Evolutionary conservation across 2,329 filamentous ascomycete species (phyloP), one percentile per base, ranked within the genome.

Genomic region (Colletotrichum tropicale): DNA sequence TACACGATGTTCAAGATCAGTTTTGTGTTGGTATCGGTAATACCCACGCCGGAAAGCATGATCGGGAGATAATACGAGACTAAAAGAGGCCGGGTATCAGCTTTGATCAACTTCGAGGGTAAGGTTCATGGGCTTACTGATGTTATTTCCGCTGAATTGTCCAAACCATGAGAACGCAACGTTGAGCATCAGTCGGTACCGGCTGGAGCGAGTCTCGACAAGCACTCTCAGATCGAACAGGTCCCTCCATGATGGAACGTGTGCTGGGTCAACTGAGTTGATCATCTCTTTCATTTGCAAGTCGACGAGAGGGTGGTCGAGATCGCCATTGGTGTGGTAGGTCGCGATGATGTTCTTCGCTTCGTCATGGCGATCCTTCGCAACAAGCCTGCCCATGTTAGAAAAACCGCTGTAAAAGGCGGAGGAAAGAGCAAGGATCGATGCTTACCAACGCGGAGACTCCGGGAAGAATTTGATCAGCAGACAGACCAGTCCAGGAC

Each of bases 281-380:
- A 85, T 69, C 69, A 78, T 78, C 55, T 78, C 76, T 30, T 61
- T 76, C 58, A 76, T 76, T 36, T 76, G 70, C 6, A 74, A 55
- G 9, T 58, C 64, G 21, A 76, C 74, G n/a, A 76, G 74, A 12
- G 74, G 74, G 24, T 74, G 83, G 32, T 83, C 78, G 24, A 74
- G 77, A 71, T 88, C 84, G 21, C 85, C 86, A 60, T 87, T 85
- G 30, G 86, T 88, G 74, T 91, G 90, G 75, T 86, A 87, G 70
- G 88, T 85, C 36, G 85, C 83, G 7, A 92, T 85, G 2, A 90
- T 86, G 1, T 81, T 76, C 7, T 86, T 81, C 8, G 90, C 90
- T 75, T 91, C 87, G 1, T 89, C 87, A 70, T 86, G 84, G 18
- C 87, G 84, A 62, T 88, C 89, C 66, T 89, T 87, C 36, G 81